Evolutionary conservation across 176 grass and related monocot species (phyloP), one percentile per base, ranked within the genome.

Genomic region (Poa pratensis): DNA sequence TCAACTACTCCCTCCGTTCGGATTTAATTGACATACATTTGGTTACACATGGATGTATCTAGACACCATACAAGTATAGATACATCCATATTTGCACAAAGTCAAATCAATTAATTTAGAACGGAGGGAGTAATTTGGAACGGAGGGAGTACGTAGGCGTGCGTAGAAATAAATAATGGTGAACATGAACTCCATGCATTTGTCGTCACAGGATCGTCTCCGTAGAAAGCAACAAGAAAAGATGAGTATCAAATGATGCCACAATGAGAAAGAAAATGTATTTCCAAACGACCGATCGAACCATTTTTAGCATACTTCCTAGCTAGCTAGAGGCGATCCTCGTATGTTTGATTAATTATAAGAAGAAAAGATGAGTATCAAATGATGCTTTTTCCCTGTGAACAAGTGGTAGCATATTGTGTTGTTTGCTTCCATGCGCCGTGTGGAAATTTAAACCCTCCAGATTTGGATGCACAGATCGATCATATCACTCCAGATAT

Each of bases 281-380:
- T 3, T 18, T 35, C 27, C 64, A 4, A 72, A 8, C n/a, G 6
- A 49, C 1, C 15, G 1, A n/a, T 14, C 7, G 14, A 18, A 75
- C 72, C 72, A 75, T 30, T 75, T 52, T 75, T 75, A 75, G 72
- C 72, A 51, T 50, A 15, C 22, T 24, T n/a, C 9, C 40, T 42
- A 40, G 69, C 40, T 42, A 40, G 69, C 6, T 27, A 10, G 15
- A 75, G 15, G 16, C 4, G 71, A 51, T 26, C 49, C 0, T 17
- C 43, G 22, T 73, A 26, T 24, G 43, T 30, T 17, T 19, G 0
- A 6, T 23, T 40, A 12, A 14, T 6, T 43, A 70, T 70, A 22
- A 14, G 37, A 20, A 37, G n/a, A 37, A 37, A 37, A 37, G 5
- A 37, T 37, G 35, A 37, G 4, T 37, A 6, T 4, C 0, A 5